phyloP scores from a whole-genome alignment of 2,329 filamentous ascomycete species.

The Eutypa lata region DNA sequence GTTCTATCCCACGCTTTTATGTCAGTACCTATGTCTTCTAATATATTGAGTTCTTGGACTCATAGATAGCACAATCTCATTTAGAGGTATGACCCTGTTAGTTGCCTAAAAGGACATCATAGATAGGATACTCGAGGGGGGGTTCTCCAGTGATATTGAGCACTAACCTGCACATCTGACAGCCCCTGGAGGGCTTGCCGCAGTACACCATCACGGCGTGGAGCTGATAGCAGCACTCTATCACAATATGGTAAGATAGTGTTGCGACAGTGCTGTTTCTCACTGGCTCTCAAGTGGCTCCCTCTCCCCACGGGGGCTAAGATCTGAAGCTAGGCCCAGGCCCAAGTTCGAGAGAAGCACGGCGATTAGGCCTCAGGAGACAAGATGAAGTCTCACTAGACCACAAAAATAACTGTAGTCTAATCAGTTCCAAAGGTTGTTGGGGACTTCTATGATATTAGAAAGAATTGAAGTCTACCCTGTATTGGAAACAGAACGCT shows the following conservation, averaged over 20 bases:
- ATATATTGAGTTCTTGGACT: background rate
- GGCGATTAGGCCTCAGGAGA: no score
- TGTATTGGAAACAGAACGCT: no score
- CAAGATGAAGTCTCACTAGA: no score
- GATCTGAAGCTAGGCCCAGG: conserved; percentile 5
- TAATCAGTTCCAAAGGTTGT: no score
- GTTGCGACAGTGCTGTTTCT: background rate
- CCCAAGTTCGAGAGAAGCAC: background rate
- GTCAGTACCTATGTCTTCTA: background rate
- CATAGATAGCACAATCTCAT: no score
- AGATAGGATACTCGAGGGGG: no score
- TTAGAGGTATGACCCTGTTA: no score
- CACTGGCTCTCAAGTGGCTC: background rate
- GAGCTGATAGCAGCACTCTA: background rate
- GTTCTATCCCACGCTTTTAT: conserved; percentile 31
- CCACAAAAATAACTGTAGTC: no score
- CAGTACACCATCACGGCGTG: conserved; percentile 57
- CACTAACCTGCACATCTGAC: conserved; percentile 63
- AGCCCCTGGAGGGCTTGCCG: conserved; percentile 65
- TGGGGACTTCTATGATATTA: no score
- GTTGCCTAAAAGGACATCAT: background rate
- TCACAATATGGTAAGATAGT: background rate
- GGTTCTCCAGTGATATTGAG: background rate
- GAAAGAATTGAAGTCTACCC: no score
- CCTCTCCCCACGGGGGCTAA: background rate